These are phyloP conservation scores for Brassica balearica DNA, from an alignment of 441 rosid species.

Conservation along the genomic window DNA sequence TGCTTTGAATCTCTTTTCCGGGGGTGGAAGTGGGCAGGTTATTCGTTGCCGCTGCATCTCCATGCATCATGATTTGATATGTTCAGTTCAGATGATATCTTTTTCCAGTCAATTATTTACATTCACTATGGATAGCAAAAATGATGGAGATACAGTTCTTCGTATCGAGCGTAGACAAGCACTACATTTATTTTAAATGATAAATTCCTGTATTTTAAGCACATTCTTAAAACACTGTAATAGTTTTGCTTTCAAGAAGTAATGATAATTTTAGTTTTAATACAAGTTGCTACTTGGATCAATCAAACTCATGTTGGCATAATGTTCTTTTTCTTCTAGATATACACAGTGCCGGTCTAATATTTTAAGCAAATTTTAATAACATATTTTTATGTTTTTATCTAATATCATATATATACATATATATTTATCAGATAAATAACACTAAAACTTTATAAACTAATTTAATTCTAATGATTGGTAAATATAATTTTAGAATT, in stretches of 20 bases:
- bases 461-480: neutral
- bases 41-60: slow-evolving; percentile 23
- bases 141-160: slow-evolving; percentile 10
- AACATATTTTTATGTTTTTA: neutral
- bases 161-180: slow-evolving; percentile 4
- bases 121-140: slow-evolving; percentile 5
- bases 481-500: neutral
- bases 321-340: neutral
- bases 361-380: neutral
- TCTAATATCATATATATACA: neutral
- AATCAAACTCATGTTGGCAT: neutral
- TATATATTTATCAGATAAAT: neutral
- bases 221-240: neutral
- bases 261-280: neutral
- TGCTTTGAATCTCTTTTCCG: neutral
- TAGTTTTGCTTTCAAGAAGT: neutral
- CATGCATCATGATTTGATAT: slow-evolving; percentile 35
- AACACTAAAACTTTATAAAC: neutral
- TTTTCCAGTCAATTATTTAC: slow-evolving; percentile 14
- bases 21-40: slow-evolving; percentile 23
- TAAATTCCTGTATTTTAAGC: neutral
- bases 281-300: slow-evolving; percentile 27
- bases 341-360: neutral
- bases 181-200: neutral
- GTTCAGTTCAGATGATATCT: slow-evolving; percentile 4